Conservation (phyloP, 495 filamentous ascomycete genomes). For the Letharia lupina region DNA sequence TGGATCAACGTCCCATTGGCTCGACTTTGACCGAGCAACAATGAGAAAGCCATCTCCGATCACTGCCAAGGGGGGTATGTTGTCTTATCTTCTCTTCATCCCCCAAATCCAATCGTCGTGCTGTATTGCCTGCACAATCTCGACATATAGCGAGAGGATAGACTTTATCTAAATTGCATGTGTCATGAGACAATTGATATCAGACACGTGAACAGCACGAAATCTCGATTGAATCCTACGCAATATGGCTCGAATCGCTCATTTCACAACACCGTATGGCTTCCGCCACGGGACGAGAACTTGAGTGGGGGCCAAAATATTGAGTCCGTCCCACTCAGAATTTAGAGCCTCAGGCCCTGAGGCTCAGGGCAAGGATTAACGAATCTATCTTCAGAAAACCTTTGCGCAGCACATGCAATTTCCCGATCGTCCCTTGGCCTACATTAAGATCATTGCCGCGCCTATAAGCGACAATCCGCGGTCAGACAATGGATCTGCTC, state of each 20-base stretch:
- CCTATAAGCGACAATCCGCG: conserved; percentile 1
- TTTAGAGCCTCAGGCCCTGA: neutral
- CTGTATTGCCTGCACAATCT: neutral
- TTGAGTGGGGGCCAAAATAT: neutral
- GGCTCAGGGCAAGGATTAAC: neutral
- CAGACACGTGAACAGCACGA: neutral
- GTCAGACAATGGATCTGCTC: neutral
- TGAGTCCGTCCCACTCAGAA: neutral
- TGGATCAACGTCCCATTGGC: neutral
- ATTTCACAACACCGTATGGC: neutral
- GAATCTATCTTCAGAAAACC: neutral
- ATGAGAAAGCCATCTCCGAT: neutral
- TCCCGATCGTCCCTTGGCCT: neutral
- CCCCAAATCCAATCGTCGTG: neutral
- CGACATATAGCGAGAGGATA: neutral
- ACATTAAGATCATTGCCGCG: conserved; percentile 1
- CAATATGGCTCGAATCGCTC: neutral
- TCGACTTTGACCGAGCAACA: neutral
- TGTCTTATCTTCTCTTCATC: neutral
- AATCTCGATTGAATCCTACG: neutral
- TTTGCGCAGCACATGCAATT: neutral
- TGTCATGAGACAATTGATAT: neutral
- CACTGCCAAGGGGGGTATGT: neutral
- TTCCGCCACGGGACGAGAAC: neutral
- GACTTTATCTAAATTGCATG: neutral